A percentile compares a stretch with the other conserved stretches of the same genome.
phyloP scores from a whole-genome alignment of 1,139 yeast genomes.

The Hemisphaericaspora xylofermentans region DNA sequence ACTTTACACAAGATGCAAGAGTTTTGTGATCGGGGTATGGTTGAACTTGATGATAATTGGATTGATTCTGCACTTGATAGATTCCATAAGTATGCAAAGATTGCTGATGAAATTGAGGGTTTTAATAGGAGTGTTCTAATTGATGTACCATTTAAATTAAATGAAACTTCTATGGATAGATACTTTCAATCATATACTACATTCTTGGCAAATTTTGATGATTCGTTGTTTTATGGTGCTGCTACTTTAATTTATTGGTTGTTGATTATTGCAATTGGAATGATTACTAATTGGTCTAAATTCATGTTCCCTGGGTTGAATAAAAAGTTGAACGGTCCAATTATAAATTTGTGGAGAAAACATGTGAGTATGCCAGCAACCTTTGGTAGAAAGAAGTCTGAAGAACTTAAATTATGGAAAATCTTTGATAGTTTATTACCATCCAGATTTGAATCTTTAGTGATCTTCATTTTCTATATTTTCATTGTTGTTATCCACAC shows the following conservation, averaged over 20 bases:
- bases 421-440: constrained; percentile 28
- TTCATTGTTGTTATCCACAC: constrained; percentile 41
- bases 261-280: constrained; percentile 30
- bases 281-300: constrained; percentile 42
- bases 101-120: constrained; percentile 19
- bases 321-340: constrained; percentile 22
- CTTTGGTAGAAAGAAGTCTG: constrained; percentile 23
- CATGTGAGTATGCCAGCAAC: constrained; percentile 34
- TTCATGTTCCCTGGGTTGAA: constrained; percentile 26
- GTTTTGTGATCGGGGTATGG: constrained; percentile 15
- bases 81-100: constrained; percentile 20
- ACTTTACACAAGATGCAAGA: constrained; percentile 5
- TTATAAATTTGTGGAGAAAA: constrained; percentile 27
- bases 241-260: neutral
- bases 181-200: constrained; percentile 21
- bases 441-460: constrained; percentile 25
- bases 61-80: constrained; percentile 18
- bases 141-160: constrained; percentile 24
- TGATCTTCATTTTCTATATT: constrained; percentile 37
- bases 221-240: neutral
- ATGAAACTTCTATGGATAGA: constrained; percentile 12
- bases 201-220: neutral
- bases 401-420: constrained; percentile 20
- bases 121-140: constrained; percentile 22
- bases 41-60: constrained; percentile 17